Base-by-base conservation (phyloP, 2,329 filamentous ascomycete species). In the Xylariaceae sp. region DNA sequence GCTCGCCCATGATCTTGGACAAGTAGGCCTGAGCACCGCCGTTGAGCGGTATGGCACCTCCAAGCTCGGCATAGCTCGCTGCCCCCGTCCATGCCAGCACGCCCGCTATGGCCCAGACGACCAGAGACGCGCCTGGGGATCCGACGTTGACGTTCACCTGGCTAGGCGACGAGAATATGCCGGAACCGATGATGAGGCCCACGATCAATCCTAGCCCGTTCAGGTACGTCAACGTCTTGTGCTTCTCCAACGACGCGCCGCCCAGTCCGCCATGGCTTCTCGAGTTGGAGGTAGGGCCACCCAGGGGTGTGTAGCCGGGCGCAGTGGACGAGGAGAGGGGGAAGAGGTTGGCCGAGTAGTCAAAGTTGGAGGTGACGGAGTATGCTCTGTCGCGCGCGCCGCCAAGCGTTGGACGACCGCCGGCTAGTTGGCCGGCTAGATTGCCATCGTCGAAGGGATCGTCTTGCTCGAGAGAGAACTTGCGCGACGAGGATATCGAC, bases 61-160 rank as follows among this genome's bases (percentile, higher is more conserved):
- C 92, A 4, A 98, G 73, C 67, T 98, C 92, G 3, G 92, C 92
- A 64, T 94, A 98, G 52, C 88, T 95, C 16, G 89, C 84, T 1
- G 88, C 90, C 8, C 92, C 90, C 0, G 92, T 98, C 90, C 92
- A 98, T 2, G 90, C 90, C 46, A 98, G 69, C 14, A 96, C 59
- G n/a, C 90, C 90, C 3, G 90, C 89, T 29, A 97, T 78, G 1
- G 80, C 72, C 90, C 90, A 98, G 4, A 96, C 81, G n/a, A 96
- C 74, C 35, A 98, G 68, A 2, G 89, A 82, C 12, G 89, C 90
- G 34, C 89, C 92, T 0, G 89, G 87, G 18, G 89, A 96, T 8
- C 90, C 92, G 24, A 87, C 88, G 59, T 94, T 94, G 39, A 77
- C 76, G 63, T 92, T 95, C 54, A 98, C 90, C 59, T 94, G 87